phyloP scores from a whole-genome alignment of 1,284 basidiomycete genomes.

The Heliocybe sulcata region DNA sequence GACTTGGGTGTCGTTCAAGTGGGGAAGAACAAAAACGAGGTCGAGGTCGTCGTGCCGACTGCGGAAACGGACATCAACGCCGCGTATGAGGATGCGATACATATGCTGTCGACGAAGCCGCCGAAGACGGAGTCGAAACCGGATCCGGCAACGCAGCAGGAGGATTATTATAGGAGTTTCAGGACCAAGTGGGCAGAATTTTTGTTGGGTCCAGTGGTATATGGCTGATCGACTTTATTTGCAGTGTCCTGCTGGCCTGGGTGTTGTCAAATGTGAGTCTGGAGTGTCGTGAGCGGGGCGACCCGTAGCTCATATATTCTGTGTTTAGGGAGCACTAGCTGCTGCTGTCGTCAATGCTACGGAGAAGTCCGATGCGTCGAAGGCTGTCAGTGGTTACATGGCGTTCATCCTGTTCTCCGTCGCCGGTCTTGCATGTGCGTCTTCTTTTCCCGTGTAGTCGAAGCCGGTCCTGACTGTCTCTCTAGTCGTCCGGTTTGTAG shows the following conservation, averaged over 20 bases:
- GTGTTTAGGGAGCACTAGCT: conserved; percentile 55
- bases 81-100: conserved; percentile 80
- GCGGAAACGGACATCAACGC: conserved; percentile 84
- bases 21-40: conserved; percentile 58
- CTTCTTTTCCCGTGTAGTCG: conserved; percentile 1
- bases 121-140: conserved; percentile 60
- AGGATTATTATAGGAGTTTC: conserved; percentile 86
- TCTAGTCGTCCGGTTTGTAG: conserved; percentile 75
- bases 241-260: conserved; percentile 66
- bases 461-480: conserved; percentile 1
- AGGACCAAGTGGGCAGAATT: conserved; percentile 63
- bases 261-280: conserved; percentile 68
- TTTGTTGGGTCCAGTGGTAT: conserved; percentile 6
- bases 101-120: conserved; percentile 67
- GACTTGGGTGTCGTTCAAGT: conserved; percentile 76
- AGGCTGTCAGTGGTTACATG: conserved; percentile 72
- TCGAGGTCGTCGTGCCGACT: conserved; percentile 76
- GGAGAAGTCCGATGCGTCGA: conserved; percentile 38
- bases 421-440: conserved; percentile 78
- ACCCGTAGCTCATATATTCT: conserved; percentile 7
- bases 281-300: neutral
- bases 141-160: conserved; percentile 67
- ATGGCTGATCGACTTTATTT: neutral
- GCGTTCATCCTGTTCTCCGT: conserved; percentile 79
- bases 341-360: conserved; percentile 66